These are phyloP conservation scores for Wickerhamomyces hampshirensis DNA, from an alignment of 805 yeast species.

Conservation along the genomic window DNA sequence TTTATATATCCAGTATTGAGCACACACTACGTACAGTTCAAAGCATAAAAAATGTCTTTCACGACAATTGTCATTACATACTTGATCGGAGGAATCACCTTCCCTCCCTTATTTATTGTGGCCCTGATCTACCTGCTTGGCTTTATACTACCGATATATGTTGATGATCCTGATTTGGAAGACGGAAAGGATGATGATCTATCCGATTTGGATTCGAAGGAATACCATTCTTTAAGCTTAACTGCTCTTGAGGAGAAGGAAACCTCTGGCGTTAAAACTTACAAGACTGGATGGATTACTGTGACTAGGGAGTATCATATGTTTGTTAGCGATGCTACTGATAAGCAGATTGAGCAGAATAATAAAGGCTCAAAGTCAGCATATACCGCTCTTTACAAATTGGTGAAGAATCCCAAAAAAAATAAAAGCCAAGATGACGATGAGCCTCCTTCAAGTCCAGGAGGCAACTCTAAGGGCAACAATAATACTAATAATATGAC, in stretches of 20 bases:
- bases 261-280: constrained; percentile 59
- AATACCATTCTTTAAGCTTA: constrained; percentile 42
- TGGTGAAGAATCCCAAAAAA: constrained; percentile 34
- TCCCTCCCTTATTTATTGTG: constrained; percentile 54
- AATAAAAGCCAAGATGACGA: constrained; percentile 7
- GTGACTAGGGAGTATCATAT: constrained; percentile 76
- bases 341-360: constrained; percentile 28
- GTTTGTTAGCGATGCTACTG: constrained; percentile 32
- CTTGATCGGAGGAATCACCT: constrained; percentile 76
- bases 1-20: too few species aligned
- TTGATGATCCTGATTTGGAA: constrained; percentile 21
- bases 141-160: constrained; percentile 28
- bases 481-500: constrained; percentile 9
- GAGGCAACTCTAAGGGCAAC: constrained; percentile 19
- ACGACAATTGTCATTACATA: constrained; percentile 38
- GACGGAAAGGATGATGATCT: constrained; percentile 20
- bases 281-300: constrained; percentile 71
- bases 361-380: constrained; percentile 40
- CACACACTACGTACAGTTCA: too few species aligned
- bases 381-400: constrained; percentile 54
- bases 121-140: constrained; percentile 35
- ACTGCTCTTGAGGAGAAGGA: constrained; percentile 60
- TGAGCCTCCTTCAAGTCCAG: constrained; percentile 5
- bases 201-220: constrained; percentile 18
- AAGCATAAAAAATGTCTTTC: constrained; percentile 16